Percentiles rank a stretch among this genome's conserved stretches.
Conservation (phyloP, 2,329 filamentous ascomycete species). For the Epichloe aotearoae region DNA sequence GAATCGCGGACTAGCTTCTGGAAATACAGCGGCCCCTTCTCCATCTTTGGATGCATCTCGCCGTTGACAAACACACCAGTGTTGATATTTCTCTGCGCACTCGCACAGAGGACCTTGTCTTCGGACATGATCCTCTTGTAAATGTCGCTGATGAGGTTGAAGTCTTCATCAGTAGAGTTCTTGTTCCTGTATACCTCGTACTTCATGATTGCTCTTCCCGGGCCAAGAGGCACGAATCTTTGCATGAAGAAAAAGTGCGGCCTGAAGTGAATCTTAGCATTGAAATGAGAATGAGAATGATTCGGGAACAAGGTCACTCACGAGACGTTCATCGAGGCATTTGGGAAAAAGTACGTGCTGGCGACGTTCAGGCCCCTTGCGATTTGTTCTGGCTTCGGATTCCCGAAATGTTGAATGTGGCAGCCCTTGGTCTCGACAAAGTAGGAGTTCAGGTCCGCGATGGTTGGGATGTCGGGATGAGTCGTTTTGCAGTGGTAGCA, state of each 20-base stretch:
- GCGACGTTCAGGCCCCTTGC: slow-evolving; percentile 31
- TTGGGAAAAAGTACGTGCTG: slow-evolving; percentile 36
- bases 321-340: slow-evolving; percentile 36
- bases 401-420: slow-evolving; percentile 37
- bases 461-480: slow-evolving; percentile 42
- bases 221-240: slow-evolving; percentile 42
- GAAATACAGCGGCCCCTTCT: slow-evolving; percentile 46
- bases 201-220: slow-evolving; percentile 39
- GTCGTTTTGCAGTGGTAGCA: slow-evolving; percentile 50
- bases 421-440: slow-evolving; percentile 33
- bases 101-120: slow-evolving; percentile 48
- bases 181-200: slow-evolving; percentile 53
- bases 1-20: slow-evolving; percentile 36
- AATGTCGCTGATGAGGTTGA: slow-evolving; percentile 41
- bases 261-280: slow-evolving; percentile 15
- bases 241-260: slow-evolving; percentile 54
- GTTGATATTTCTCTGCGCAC: slow-evolving; percentile 47
- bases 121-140: slow-evolving; percentile 53
- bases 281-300: neutral
- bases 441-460: slow-evolving; percentile 45
- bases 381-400: slow-evolving; percentile 33
- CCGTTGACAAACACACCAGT: slow-evolving; percentile 49
- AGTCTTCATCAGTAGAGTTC: slow-evolving; percentile 43
- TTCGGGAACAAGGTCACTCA: slow-evolving; percentile 18
- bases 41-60: slow-evolving; percentile 46